Conservation (phyloP, 2,329 filamentous ascomycete species). For the Gyromitra esculenta region DNA sequence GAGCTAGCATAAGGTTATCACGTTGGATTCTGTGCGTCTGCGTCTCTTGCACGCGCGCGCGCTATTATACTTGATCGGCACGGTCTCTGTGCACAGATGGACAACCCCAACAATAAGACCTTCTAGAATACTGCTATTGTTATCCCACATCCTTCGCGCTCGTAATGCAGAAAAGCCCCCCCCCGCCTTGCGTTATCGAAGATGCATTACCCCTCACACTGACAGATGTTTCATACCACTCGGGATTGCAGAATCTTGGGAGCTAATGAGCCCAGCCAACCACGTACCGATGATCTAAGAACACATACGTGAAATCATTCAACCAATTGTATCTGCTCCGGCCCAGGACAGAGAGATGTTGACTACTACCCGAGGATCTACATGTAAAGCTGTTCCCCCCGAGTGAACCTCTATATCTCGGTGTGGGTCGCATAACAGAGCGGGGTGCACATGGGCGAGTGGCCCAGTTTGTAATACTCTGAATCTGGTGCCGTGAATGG, state of each 20-base stretch:
- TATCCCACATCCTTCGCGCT: slow-evolving; percentile 27
- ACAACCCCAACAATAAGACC: slow-evolving; percentile 31
- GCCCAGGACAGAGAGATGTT: neutral
- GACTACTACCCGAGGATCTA: neutral
- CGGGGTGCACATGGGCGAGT: neutral
- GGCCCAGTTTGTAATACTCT: slow-evolving; percentile 11
- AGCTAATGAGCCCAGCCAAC: slow-evolving; percentile 13
- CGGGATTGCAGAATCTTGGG: slow-evolving; percentile 15
- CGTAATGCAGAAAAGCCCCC: slow-evolving; percentile 16
- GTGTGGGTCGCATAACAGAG: neutral
- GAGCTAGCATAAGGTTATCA: slow-evolving; percentile 29
- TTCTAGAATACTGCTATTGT: slow-evolving; percentile 52
- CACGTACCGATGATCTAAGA: slow-evolving; percentile 4
- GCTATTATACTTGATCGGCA: slow-evolving; percentile 9
- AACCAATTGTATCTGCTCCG: neutral
- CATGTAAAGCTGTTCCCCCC: slow-evolving; percentile 10
- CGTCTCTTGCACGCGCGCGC: slow-evolving; percentile 32
- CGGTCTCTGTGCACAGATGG: slow-evolving; percentile 12
- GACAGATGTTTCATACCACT: slow-evolving; percentile 27
- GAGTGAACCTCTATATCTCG: slow-evolving; percentile 8
- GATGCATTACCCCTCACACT: slow-evolving; percentile 36
- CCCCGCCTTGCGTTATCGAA: slow-evolving; percentile 36
- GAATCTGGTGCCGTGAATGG: neutral
- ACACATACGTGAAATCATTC: slow-evolving; percentile 12
- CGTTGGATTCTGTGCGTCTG: slow-evolving; percentile 25